Base-by-base conservation (phyloP, 768 basidiomycete species). In the Suillus subaureus region DNA sequence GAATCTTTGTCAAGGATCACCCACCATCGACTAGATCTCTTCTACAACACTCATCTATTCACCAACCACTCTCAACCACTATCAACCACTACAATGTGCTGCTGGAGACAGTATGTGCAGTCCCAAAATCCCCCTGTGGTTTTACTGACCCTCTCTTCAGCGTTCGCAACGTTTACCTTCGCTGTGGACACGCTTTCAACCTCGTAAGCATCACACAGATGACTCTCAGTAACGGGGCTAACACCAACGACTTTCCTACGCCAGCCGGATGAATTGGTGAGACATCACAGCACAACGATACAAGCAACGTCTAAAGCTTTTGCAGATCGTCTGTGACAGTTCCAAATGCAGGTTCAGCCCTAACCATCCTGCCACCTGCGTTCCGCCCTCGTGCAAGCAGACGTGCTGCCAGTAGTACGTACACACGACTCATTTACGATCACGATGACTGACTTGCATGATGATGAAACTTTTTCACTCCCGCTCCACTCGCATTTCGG, bases 311-410 rank as follows among this genome's bases (percentile, higher is more conserved):
- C 70, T 69, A 39, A 73, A 28, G 33, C 55, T 52, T 54, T 21
- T 42, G 45, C 72, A 88, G 87, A 73, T 86, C 51, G 66, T 70
- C 47, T 88, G 87, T 73, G 77, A 81, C 13, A 78, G 73, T 63
- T 66, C 68, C 39, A 77, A 75, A 54, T 89, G 88, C 75, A 85
- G 77, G 64, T 87, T 88, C 70, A 88, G 87, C 61, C 80, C 85
- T 0, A 78, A 74, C 62, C 87, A 88, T 67, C 83, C 84, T 0
- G 64, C 64, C 1, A 73, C 70, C 42, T 87, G 86, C 62, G 71
- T 65, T 0, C 79, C 73, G 8, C 83, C 83, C 0, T 37, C 37
- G 2, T 89, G 87, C 77, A 80, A 64, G n/a, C 70, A 72, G 61
- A 78, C 74, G 3, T 85, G 84, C 62, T 80, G 77, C 71, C 85